Conservation (phyloP, 176 grass and related monocot species). For the Cenchrus purpureus region DNA sequence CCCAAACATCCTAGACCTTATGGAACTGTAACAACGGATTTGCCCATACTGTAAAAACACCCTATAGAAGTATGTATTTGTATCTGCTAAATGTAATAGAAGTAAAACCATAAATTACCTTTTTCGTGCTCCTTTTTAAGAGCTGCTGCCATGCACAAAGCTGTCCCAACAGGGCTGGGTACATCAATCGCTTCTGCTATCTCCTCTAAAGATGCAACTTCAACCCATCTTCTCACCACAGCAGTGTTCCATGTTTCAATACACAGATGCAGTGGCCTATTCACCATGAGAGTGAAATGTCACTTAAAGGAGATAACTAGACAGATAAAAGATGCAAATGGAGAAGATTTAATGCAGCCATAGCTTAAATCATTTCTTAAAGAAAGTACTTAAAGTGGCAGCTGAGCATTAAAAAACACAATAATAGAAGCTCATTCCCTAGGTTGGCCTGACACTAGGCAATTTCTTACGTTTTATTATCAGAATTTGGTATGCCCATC, state of each 20-base stretch:
- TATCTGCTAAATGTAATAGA: slow-evolving; percentile 12
- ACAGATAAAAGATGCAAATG: slow-evolving; percentile 26
- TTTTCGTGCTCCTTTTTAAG: slow-evolving; percentile 97
- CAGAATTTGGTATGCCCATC: slow-evolving; percentile 79
- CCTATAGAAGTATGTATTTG: background rate
- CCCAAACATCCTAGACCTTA: slow-evolving; percentile 9
- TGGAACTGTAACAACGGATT: slow-evolving; percentile 29
- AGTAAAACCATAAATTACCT: slow-evolving; percentile 62
- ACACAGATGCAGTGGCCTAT: slow-evolving; percentile 95
- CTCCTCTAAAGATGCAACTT: slow-evolving; percentile 79
- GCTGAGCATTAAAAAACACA: slow-evolving; percentile 23
- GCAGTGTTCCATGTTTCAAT: slow-evolving; percentile 84
- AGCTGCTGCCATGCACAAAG: slow-evolving; percentile 95
- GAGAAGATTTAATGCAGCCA: slow-evolving; percentile 17
- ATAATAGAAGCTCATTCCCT: slow-evolving; percentile 32
- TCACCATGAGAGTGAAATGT: slow-evolving; percentile 42
- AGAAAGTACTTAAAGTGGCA: background rate
- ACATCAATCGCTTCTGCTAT: slow-evolving; percentile 78
- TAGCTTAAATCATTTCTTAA: slow-evolving; percentile 17
- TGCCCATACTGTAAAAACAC: background rate
- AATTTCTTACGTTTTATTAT: slow-evolving; percentile 86
- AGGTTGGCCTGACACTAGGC: slow-evolving; percentile 10
- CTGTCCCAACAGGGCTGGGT: slow-evolving; percentile 76
- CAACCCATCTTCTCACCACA: slow-evolving; percentile 89
- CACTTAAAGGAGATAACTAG: slow-evolving; percentile 16